phyloP scores from a whole-genome alignment of 2,329 filamentous ascomycete species.

The Colletotrichum sp. region DNA sequence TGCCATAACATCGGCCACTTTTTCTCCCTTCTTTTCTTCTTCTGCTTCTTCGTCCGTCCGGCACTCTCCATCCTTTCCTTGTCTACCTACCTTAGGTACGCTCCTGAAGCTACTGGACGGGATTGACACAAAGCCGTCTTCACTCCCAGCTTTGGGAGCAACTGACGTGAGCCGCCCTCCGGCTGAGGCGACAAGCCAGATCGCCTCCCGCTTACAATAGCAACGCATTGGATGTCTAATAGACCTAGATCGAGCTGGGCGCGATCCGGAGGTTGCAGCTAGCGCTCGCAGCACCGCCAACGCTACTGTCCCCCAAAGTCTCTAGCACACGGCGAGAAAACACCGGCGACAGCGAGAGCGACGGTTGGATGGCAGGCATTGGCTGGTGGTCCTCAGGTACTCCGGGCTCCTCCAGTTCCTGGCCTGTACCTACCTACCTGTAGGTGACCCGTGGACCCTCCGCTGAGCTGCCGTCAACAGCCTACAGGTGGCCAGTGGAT shows the following conservation, averaged over 20 bases:
- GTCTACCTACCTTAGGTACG: neutral
- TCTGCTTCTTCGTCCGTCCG: neutral
- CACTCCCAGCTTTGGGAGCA: neutral
- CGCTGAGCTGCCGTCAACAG: neutral
- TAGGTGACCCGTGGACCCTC: conserved; percentile 1
- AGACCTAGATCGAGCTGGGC: neutral
- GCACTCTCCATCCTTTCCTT: neutral
- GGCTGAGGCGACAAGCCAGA: neutral
- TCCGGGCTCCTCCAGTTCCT: neutral
- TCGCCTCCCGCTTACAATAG: neutral
- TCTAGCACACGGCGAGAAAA: neutral
- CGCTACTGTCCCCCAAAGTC: neutral
- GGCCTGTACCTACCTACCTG: neutral
- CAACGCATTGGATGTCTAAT: neutral
- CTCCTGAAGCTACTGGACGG: neutral
- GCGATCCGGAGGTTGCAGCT: neutral
- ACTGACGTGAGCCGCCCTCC: neutral
- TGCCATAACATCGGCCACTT: neutral
- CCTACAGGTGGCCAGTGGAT: conserved; percentile 1
- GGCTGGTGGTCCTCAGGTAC: neutral
- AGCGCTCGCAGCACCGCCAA: neutral
- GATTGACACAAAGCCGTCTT: neutral
- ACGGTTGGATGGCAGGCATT: neutral
- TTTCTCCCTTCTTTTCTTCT: neutral
- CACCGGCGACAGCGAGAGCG: neutral